phyloP scores from a whole-genome alignment of 108 stramenopile genomes.

The Fragilaria crotonensis region DNA sequence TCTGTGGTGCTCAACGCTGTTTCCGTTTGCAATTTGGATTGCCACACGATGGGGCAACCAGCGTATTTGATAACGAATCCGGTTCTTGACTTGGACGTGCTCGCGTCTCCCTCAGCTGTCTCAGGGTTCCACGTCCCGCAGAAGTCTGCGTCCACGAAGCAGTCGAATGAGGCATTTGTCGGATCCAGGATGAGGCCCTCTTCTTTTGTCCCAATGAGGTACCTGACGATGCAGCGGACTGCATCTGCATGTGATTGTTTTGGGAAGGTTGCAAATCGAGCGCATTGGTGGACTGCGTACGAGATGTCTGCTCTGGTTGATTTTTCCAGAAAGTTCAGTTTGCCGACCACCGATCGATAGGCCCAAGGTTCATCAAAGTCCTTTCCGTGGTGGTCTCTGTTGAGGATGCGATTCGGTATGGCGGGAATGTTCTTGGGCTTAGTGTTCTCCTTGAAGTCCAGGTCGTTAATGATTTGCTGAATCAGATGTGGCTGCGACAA shows the following conservation, averaged over 20 bases:
- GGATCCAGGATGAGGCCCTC: constrained; percentile 11
- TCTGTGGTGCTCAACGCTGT: constrained; percentile 25
- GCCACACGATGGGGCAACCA: constrained; percentile 19
- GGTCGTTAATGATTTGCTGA: constrained; percentile 10
- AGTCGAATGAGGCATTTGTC: constrained; percentile 3
- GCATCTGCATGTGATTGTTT: too few species aligned
- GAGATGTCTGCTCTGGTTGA: constrained; percentile 14
- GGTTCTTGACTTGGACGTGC: constrained; percentile 13
- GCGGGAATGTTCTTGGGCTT: constrained; percentile 2
- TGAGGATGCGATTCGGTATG: background rate
- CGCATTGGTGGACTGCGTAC: too few species aligned
- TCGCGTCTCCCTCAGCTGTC: too few species aligned
- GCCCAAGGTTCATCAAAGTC: constrained; percentile 6
- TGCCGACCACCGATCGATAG: constrained; percentile 15
- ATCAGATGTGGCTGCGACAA: constrained; percentile 11
- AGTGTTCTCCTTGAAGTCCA: background rate
- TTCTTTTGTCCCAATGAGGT: too few species aligned
- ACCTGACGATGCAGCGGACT: too few species aligned
- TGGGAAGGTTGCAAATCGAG: too few species aligned
- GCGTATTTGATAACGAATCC: constrained; percentile 20
- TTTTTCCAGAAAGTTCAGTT: constrained; percentile 20
- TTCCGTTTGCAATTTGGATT: constrained; percentile 21
- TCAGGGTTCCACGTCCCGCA: too few species aligned
- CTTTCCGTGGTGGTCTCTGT: background rate
- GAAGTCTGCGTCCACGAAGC: too few species aligned